A percentile compares a stretch with the other conserved stretches of the same genome.
Conservation (phyloP, 345 rosid genomes). For the Cardiospermum halicacabum region DNA sequence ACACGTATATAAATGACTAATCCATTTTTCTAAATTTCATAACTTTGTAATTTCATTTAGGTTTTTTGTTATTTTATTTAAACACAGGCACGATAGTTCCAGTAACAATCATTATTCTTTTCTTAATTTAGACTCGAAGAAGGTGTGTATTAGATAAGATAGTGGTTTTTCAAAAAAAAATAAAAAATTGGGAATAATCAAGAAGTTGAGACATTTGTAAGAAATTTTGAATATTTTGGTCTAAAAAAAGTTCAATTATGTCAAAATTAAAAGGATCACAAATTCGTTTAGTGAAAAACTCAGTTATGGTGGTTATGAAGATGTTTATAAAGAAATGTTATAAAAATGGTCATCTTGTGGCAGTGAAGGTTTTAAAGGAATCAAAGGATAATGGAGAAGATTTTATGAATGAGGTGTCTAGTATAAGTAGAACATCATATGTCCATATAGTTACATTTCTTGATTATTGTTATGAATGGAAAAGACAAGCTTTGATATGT, state of each 20-base stretch:
- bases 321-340: conserved; percentile 29
- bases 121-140: too few relatives aligned
- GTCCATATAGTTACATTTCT: conserved; percentile 35
- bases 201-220: conserved; percentile 13
- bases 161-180: too few relatives aligned
- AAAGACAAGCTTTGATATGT: conserved; percentile 33
- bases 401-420: conserved; percentile 44
- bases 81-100: too few relatives aligned
- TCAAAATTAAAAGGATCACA: conserved; percentile 24
- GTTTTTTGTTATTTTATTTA: too few relatives aligned
- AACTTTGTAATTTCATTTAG: too few relatives aligned
- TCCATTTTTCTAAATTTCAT: too few relatives aligned
- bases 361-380: conserved; percentile 21
- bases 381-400: conserved; percentile 28
- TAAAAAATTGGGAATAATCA: too few relatives aligned
- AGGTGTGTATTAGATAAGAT: too few relatives aligned
- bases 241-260: conserved; percentile 9
- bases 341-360: conserved; percentile 21
- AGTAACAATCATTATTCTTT: too few relatives aligned
- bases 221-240: not conserved
- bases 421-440: conserved; percentile 44
- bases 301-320: conserved; percentile 31
- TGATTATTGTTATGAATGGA: conserved; percentile 37
- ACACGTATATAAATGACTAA: too few relatives aligned
- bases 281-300: conserved; percentile 16